phyloP scores from a whole-genome alignment of 768 basidiomycete genomes.

The Pleurotus giganteus region DNA sequence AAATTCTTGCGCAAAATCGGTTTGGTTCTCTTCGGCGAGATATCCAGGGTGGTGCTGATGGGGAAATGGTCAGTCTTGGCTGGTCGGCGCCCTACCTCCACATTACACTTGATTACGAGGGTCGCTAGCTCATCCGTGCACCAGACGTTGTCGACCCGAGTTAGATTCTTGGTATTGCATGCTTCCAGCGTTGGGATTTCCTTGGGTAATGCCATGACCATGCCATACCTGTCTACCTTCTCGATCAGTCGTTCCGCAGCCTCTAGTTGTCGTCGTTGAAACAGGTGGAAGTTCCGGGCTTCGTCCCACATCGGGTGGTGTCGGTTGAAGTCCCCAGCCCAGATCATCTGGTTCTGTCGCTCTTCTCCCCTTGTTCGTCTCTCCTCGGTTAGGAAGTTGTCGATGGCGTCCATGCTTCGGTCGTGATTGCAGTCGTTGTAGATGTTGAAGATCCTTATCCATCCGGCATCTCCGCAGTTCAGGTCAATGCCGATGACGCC shows the following conservation, averaged over 20 bases:
- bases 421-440: slow-evolving; percentile 26
- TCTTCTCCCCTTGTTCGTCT: neutral
- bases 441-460: slow-evolving; percentile 26
- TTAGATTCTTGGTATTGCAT: slow-evolving; percentile 22
- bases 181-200: slow-evolving; percentile 23
- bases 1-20: slow-evolving; percentile 17
- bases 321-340: neutral
- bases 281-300: slow-evolving; percentile 23
- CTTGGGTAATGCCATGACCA: slow-evolving; percentile 27
- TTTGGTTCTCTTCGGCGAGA: slow-evolving; percentile 2
- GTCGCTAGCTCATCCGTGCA: slow-evolving; percentile 13
- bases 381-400: neutral
- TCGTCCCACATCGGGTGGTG: slow-evolving; percentile 41
- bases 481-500: slow-evolving; percentile 25
- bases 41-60: slow-evolving; percentile 21
- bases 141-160: slow-evolving; percentile 35
- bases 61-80: slow-evolving; percentile 31
- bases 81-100: slow-evolving; percentile 8
- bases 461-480: slow-evolving; percentile 4
- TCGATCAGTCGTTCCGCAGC: slow-evolving; percentile 14
- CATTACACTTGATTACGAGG: slow-evolving; percentile 23
- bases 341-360: neutral
- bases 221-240: slow-evolving; percentile 13
- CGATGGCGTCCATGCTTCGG: slow-evolving; percentile 10
- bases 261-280: slow-evolving; percentile 13